Percentiles rank a stretch among this genome's conserved stretches.
These are phyloP conservation scores for Aspergillus leporis DNA, from an alignment of 495 filamentous ascomycete species.

Conservation along the genomic window DNA sequence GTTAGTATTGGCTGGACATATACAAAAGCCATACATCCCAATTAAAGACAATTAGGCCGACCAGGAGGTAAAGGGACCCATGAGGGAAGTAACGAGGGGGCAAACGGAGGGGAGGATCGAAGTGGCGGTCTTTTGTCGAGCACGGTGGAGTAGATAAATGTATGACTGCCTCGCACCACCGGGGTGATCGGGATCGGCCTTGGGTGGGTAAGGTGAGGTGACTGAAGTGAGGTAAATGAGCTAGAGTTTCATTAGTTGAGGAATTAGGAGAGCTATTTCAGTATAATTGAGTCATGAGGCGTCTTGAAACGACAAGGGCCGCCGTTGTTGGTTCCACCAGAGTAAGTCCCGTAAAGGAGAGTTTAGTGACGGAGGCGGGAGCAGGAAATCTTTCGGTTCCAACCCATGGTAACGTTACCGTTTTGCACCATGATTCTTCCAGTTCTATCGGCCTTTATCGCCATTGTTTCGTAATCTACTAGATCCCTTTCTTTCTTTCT, in stretches of 20 bases:
- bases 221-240: background rate
- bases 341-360: background rate
- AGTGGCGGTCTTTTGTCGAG: slow-evolving; percentile 12
- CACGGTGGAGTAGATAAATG: slow-evolving; percentile 2
- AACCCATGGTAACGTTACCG: no score
- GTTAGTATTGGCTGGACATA: slow-evolving; percentile 4
- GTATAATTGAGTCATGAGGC: slow-evolving; percentile 1
- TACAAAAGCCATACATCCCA: slow-evolving; percentile 19
- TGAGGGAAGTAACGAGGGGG: slow-evolving; percentile 6
- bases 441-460: background rate
- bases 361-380: no score
- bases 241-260: background rate
- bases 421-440: no score
- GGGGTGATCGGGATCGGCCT: background rate
- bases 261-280: background rate
- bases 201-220: background rate
- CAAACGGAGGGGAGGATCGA: slow-evolving; percentile 7
- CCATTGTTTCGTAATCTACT: background rate
- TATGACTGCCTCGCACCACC: background rate
- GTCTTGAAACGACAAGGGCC: background rate
- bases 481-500: background rate
- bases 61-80: background rate
- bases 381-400: no score
- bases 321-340: background rate
- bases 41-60: background rate